Percentiles rank a stretch among this genome's conserved stretches.
Conservation (phyloP, 2,329 filamentous ascomycete genomes). For the Fusarium caatingaense region DNA sequence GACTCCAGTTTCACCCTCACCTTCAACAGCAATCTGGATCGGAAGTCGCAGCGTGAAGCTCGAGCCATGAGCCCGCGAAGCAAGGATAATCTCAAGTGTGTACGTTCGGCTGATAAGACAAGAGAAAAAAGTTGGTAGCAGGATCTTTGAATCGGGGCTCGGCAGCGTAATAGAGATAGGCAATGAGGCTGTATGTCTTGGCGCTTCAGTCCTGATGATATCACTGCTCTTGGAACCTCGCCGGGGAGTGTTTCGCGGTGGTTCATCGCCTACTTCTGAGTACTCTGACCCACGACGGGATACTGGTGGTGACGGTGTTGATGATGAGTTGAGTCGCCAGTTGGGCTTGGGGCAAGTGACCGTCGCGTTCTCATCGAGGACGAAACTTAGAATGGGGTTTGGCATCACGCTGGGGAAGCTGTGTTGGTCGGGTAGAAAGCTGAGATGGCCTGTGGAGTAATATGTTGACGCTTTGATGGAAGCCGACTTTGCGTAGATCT, state of each 20-base stretch:
- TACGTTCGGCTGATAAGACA: constrained; percentile 35
- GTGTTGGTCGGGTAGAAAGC: constrained; percentile 33
- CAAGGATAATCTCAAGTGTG: constrained; percentile 6
- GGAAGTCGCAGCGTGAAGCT: constrained; percentile 21
- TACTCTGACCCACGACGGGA: constrained; percentile 23
- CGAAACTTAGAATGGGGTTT: constrained; percentile 26
- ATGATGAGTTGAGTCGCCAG: not conserved
- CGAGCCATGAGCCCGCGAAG: constrained; percentile 4
- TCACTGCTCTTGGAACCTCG: constrained; percentile 3
- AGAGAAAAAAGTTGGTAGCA: constrained; percentile 34
- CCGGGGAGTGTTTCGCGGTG: not conserved
- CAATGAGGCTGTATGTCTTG: constrained; percentile 13
- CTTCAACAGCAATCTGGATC: constrained; percentile 19
- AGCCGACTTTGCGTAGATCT: constrained; percentile 28
- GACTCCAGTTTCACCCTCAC: not conserved
- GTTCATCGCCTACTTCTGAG: not conserved
- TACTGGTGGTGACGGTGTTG: not conserved
- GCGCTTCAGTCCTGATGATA: constrained; percentile 1
- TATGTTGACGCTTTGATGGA: constrained; percentile 28
- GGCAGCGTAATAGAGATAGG: constrained; percentile 15
- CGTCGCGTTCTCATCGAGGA: constrained; percentile 14
- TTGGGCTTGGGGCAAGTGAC: not conserved
- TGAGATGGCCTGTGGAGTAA: constrained; percentile 29
- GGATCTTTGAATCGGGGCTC: constrained; percentile 15
- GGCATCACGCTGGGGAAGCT: constrained; percentile 11